Base-by-base conservation (phyloP, 805 yeast species). In the Ogataea trehaloabstinens region DNA sequence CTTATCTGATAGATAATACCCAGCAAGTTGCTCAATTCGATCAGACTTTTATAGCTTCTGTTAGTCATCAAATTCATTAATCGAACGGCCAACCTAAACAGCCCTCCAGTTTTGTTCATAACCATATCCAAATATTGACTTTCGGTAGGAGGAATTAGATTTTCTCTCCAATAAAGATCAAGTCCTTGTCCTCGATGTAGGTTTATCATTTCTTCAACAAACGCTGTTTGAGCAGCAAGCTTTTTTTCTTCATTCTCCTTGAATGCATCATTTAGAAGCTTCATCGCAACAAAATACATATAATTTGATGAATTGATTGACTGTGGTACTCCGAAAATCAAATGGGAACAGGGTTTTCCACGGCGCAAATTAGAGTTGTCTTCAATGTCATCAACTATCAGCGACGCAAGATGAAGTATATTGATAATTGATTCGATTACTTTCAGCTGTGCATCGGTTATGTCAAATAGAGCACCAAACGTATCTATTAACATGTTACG, bases 111-210 rank as follows among this genome's bases (percentile, higher is more conserved):
- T 51, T 84, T 90, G 55, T 87, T 81, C 73, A 76, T 75, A 6
- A 85, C 95, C 96, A 91, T 90, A 27, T 70, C 71, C 24, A 80
- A 58, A 54, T 90, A 90, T 53, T 85, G 79, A 1, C 61, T 57
- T 43, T 80, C 83, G 4, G 68, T 65, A 0, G 93, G 93, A 33
- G 82, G 70, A 1, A 56, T 53, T 22, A 68, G 52, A 20, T 71
- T 66, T 40, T 88, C 95, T 45, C 97, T 69, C 96, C 97, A 90
- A 59, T 80, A 83, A 16, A 90, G 71, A 51, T 90, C 98, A 43
- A 84, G 61, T 0, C 95, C 95, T 66, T 90, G 98, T 5, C 98
- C 98, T 33, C 84, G 71, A 57, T 90, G 97, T 41, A 90, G 63
- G 52, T 84, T 81, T 37, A 85, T 59, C 78, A 90, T 69, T 51